These are phyloP conservation scores for Solanum chmielewskii DNA, from an alignment of 257 asterid genomes.

Conservation along the genomic window DNA sequence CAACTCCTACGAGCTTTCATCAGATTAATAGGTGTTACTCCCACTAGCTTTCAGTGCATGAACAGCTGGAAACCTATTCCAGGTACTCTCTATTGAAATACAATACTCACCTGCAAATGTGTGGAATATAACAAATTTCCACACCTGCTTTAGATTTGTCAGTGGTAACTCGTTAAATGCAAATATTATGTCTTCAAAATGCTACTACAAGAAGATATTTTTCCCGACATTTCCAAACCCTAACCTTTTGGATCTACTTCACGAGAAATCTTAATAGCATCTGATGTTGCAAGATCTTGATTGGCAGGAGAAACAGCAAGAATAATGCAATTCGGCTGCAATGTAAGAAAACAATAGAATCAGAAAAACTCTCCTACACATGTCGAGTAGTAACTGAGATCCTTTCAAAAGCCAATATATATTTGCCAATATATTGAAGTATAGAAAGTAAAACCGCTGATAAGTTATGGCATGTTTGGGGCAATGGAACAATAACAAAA, in stretches of 20 bases:
- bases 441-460: background rate
- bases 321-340: constrained; percentile 22
- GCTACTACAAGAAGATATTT: background rate
- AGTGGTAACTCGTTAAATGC: background rate
- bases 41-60: background rate
- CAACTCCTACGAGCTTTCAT: background rate
- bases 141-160: background rate
- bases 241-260: constrained; percentile 25
- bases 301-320: constrained; percentile 22
- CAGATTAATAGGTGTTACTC: background rate
- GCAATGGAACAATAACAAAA: background rate
- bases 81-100: background rate
- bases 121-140: background rate
- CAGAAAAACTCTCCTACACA: background rate
- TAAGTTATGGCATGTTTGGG: background rate
- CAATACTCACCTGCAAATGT: background rate
- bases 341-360: background rate
- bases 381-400: background rate
- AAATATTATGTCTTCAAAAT: background rate
- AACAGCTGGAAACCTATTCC: background rate
- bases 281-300: constrained; percentile 24
- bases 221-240: background rate
- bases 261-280: constrained; percentile 20
- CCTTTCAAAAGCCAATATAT: background rate
- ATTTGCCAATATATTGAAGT: background rate